Conservation (phyloP, 2,329 filamentous ascomycete species). For the Trichoderma sp. region DNA sequence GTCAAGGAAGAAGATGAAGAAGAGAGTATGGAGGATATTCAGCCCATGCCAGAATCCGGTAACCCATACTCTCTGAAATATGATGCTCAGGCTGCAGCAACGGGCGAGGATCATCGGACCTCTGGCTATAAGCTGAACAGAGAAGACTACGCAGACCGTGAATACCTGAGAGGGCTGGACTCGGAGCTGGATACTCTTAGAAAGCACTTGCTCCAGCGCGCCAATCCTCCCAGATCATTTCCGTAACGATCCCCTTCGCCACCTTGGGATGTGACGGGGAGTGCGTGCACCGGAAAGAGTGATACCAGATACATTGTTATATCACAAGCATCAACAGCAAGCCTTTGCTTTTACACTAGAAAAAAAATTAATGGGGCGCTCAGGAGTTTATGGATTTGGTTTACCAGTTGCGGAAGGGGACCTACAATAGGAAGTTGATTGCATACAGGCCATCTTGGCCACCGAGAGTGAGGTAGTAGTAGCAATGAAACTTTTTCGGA, state of each 20-base stretch:
- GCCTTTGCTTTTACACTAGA: background rate
- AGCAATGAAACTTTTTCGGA: background rate
- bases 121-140: background rate
- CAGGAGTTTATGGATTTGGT: conserved; percentile 10
- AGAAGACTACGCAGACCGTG: conserved; percentile 5
- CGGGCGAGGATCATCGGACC: background rate
- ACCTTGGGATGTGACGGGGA: background rate
- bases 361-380: conserved; percentile 3
- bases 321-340: conserved; percentile 2
- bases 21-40: background rate
- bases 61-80: conserved; percentile 2
- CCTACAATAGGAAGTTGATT: background rate
- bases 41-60: background rate
- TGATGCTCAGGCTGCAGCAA: background rate
- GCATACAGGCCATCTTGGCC: background rate
- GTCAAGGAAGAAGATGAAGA: conserved; percentile 21
- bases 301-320: background rate
- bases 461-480: background rate
- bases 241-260: background rate
- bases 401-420: background rate
- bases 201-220: conserved; percentile 23
- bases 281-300: background rate
- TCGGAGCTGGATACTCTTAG: conserved; percentile 22
- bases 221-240: conserved; percentile 10
- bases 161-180: conserved; percentile 13